phyloP scores from a whole-genome alignment of 345 rosid species.

The Aquilaria sinensis region DNA sequence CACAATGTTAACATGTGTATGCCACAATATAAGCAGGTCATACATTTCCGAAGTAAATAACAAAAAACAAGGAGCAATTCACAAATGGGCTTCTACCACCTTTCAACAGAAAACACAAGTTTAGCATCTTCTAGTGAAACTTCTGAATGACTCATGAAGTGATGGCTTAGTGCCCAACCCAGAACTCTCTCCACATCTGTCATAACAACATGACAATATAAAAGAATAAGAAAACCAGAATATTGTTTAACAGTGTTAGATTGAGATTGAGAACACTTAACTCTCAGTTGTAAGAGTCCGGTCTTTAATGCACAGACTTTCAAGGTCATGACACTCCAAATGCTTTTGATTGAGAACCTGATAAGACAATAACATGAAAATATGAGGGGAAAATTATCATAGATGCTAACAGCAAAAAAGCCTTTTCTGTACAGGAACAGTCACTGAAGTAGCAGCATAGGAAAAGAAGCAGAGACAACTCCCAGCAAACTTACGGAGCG shows the following conservation, averaged over 20 bases:
- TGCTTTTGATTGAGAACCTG: conserved; percentile 68
- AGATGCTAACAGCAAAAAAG: too few relatives aligned
- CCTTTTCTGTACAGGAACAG: too few relatives aligned
- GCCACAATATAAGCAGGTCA: background rate
- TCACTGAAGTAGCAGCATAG: too few relatives aligned
- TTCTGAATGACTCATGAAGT: conserved; percentile 59
- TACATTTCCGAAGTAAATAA: too few relatives aligned
- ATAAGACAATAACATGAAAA: conserved; percentile 11
- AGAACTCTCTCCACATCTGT: conserved; percentile 81
- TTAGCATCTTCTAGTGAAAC: conserved; percentile 44
- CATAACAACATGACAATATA: conserved; percentile 3
- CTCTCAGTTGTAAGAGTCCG: conserved; percentile 70
- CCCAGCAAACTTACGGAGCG: conserved; percentile 53
- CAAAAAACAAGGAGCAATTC: too few relatives aligned
- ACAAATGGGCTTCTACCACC: conserved; percentile 24
- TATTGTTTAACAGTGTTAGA: background rate
- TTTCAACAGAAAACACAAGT: conserved; percentile 58
- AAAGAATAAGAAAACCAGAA: background rate
- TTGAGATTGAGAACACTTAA: conserved; percentile 20
- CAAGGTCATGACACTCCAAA: conserved; percentile 73
- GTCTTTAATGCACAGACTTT: conserved; percentile 59
- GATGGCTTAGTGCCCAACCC: conserved; percentile 81
- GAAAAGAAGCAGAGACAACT: background rate
- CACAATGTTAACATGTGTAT: background rate
- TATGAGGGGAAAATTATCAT: background rate